Conservation (phyloP, 495 filamentous ascomycete genomes). For the Tuber melanosporum region DNA sequence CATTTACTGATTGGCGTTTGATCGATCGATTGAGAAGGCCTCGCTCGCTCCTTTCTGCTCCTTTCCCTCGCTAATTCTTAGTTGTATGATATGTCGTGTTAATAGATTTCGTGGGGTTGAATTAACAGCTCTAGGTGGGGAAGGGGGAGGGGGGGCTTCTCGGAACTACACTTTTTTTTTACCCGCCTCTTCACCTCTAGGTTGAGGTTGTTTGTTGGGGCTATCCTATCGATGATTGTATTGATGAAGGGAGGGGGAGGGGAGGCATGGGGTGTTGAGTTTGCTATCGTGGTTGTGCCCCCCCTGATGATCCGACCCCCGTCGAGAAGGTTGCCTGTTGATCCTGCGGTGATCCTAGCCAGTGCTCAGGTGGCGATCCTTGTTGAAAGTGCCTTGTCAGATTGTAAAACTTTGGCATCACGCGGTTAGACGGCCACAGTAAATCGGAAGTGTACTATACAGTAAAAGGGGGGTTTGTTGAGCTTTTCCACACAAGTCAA, state of each 20-base stretch:
- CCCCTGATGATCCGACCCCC: not conserved
- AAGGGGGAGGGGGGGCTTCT: not conserved
- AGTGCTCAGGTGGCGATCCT: not conserved
- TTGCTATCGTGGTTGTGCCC: not conserved
- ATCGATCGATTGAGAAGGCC: not conserved
- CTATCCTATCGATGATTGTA: not conserved
- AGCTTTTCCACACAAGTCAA: not conserved
- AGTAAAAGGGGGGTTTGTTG: too few species aligned
- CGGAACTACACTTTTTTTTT: not conserved
- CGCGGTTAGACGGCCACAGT: not conserved
- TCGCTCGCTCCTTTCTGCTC: not conserved
- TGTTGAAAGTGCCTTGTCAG: not conserved
- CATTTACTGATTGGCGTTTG: not conserved
- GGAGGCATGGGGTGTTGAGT: not conserved
- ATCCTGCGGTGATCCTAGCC: not conserved
- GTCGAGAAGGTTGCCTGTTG: not conserved
- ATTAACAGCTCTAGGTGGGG: not conserved
- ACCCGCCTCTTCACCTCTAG: not conserved
- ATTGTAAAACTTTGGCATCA: not conserved
- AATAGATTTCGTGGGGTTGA: not conserved
- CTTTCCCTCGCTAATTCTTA: not conserved
- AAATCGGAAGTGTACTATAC: not conserved
- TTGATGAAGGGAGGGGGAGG: not conserved
- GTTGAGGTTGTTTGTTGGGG: not conserved
- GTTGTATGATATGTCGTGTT: too few species aligned